Base-by-base conservation (phyloP, 176 grass and related monocot species). In the Hsuehochloa calcarea region DNA sequence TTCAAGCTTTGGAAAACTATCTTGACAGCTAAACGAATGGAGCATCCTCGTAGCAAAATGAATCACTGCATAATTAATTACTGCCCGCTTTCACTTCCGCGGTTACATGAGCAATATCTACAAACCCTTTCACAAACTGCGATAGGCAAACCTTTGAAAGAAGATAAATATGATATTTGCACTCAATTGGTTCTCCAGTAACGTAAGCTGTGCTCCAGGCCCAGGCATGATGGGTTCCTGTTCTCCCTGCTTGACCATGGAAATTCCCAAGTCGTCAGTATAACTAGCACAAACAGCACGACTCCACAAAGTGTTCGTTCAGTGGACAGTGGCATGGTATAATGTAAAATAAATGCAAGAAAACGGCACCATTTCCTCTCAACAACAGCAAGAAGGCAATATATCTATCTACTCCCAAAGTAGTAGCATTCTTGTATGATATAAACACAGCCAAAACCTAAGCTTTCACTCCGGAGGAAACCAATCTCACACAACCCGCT, bases 361-460 rank as follows among this genome's bases (percentile, higher is more conserved):
- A 16, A 62, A 10, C 51, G 8, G 23, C 37, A 27, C 1, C 5
- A 10, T 10, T 31, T 72, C 55, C 26, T 37, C 80, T 87, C 78
- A 67, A 47, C 26, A 35, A 84, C 10, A 3, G 25, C 46, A 56
- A 15, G 46, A 43, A 70, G 38, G 16, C 49, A 15, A 8, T 67
- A 4, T 45, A 65, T 78, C 77, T 45, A 65, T 78, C 77, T 71
- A 70, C 52, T 63, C 22, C 55, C 34, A 56, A 14, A 38, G 39
- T 9, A 46, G 79, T 38, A 70, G 83, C 5, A 66, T 65, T 86
- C 72, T 65, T 46, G 73, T 90, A 65, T 49, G 6, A 72, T 78
- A 82, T 67, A 62, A 83, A 72, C 79, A 86, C 1, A 0, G 59
- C 75, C 1, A 69, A 82, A 78, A 70, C 54, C 78, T 51, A 73